These are phyloP conservation scores for Penicillium rolfsii DNA, from an alignment of 2,329 filamentous ascomycete species.

Conservation along the genomic window DNA sequence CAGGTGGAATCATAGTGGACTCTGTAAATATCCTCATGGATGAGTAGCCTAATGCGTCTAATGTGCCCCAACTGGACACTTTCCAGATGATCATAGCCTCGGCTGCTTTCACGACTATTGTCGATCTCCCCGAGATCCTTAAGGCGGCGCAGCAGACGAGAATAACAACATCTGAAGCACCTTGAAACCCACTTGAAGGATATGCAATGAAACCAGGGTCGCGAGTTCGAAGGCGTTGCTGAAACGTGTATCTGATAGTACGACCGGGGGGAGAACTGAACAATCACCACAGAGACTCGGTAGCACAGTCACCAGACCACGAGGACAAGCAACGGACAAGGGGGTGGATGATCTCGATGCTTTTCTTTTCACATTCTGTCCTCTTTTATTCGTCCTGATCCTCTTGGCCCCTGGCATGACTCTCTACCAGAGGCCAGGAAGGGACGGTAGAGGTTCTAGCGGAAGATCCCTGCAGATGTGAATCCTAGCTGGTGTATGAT, in stretches of 20 bases:
- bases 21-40: background rate
- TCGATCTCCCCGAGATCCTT: background rate
- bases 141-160: background rate
- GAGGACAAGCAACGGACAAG: background rate
- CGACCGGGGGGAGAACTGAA: background rate
- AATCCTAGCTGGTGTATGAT: background rate
- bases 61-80: background rate
- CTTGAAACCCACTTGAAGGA: slow-evolving; percentile 12
- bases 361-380: slow-evolving; percentile 2
- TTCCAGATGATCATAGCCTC: background rate
- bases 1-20: background rate
- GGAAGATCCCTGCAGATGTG: slow-evolving; percentile 12
- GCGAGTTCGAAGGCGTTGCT: slow-evolving; percentile 6
- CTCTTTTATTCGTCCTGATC: background rate
- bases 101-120: slow-evolving; percentile 1
- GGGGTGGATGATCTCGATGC: background rate
- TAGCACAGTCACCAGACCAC: slow-evolving; percentile 3
- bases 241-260: slow-evolving; percentile 7
- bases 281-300: background rate
- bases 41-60: background rate
- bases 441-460: background rate
- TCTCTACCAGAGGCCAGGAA: background rate
- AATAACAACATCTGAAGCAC: slow-evolving; percentile 10
- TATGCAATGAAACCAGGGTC: background rate
- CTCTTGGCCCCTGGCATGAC: background rate